These are phyloP conservation scores for Cryptococcus deneoformans DNA, from an alignment of 1,284 basidiomycete species.

Conservation along the genomic window DNA sequence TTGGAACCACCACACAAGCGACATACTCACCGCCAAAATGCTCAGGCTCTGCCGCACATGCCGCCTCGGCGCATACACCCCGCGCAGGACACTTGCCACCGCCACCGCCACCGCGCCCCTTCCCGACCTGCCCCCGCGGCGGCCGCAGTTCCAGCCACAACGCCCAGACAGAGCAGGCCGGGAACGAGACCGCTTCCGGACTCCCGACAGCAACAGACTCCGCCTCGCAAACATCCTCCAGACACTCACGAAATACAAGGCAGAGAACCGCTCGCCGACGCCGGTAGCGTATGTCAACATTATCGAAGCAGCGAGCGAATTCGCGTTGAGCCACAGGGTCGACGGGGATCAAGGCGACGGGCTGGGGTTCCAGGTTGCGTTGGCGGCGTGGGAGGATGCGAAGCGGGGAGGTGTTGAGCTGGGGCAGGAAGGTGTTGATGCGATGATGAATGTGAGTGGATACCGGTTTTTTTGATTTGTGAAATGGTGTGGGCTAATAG, in stretches of 20 bases:
- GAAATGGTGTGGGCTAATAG: not conserved
- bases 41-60: not conserved
- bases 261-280: conserved; percentile 20
- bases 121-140: not conserved
- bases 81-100: not conserved
- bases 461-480: not conserved
- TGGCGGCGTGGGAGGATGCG: conserved; percentile 36
- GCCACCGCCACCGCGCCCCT: not conserved
- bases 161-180: not conserved
- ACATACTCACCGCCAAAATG: not conserved
- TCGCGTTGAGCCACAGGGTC: conserved; percentile 7
- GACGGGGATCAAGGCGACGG: conserved; percentile 12
- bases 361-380: conserved; percentile 36
- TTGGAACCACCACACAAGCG: too few relatives aligned
- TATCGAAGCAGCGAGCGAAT: conserved; percentile 31
- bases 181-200: not conserved
- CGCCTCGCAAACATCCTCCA: conserved; percentile 16
- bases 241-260: conserved; percentile 21
- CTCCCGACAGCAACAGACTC: not conserved
- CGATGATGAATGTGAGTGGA: conserved; percentile 30
- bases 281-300: conserved; percentile 31
- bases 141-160: not conserved
- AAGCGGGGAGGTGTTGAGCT: conserved; percentile 32
- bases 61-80: not conserved
- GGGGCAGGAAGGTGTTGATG: conserved; percentile 26